Evolutionary conservation across 768 basidiomycete genomes (phyloP).

Genomic region (Termitomyces sp.): DNA sequence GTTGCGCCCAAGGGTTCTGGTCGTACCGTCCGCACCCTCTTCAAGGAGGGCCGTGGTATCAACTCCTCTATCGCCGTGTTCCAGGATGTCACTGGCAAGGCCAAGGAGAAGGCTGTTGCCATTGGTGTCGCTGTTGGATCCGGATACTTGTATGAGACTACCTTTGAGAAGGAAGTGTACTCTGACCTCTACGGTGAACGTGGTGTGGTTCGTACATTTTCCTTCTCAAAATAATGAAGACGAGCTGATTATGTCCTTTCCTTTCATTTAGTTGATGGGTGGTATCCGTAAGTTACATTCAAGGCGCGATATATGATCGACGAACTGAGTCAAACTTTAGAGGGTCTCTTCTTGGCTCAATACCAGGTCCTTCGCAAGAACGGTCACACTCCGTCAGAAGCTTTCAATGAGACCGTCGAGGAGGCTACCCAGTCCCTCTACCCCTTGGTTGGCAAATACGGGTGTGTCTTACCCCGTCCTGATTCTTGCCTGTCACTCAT

Average conservation of each 20-base stretch:
- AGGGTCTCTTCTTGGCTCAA: slow-evolving; percentile 98
- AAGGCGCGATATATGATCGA: neutral
- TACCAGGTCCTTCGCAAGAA: slow-evolving; percentile 97
- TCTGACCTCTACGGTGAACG: slow-evolving; percentile 99
- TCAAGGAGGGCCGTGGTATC: slow-evolving; percentile 99
- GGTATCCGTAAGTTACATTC: slow-evolving; percentile 68
- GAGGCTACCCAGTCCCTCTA: slow-evolving; percentile 99
- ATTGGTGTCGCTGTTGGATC: slow-evolving; percentile 93
- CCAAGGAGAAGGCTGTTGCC: slow-evolving; percentile 94
- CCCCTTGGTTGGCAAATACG: slow-evolving; percentile 93
- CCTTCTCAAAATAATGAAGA: slow-evolving; percentile 2
- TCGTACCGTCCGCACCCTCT: slow-evolving; percentile 97
- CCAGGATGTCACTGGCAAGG: slow-evolving; percentile 98
- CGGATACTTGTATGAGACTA: slow-evolving; percentile 98
- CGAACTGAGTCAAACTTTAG: slow-evolving; percentile 25
- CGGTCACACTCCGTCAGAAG: slow-evolving; percentile 95
- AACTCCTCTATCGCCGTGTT: slow-evolving; percentile 92
- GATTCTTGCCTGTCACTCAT: neutral
- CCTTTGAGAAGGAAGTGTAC: slow-evolving; percentile 99
- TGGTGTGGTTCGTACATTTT: slow-evolving; percentile 75
- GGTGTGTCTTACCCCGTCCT: slow-evolving; percentile 39
- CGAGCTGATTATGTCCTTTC: slow-evolving; percentile 3
- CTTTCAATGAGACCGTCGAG: slow-evolving; percentile 99
- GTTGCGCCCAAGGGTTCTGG: slow-evolving; percentile 99
- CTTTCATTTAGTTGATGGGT: slow-evolving; percentile 75